Evolutionary conservation across 805 yeast species (phyloP).

Genomic region (Candida taoyuanica): DNA sequence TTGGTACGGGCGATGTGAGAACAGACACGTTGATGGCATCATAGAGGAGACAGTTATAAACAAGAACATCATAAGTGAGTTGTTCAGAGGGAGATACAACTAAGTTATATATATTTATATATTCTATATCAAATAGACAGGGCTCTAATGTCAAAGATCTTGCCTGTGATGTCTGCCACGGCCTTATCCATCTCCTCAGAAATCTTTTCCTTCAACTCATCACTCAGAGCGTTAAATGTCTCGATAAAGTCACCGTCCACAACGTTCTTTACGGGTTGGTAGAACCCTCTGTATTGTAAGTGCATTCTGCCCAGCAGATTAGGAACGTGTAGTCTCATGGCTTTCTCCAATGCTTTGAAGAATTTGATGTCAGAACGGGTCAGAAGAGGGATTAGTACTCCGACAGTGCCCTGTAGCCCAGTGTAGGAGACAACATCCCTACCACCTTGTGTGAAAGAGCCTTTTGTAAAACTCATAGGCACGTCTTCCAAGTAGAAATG

Average conservation of each 20-base stretch:
- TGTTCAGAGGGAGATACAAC: slow-evolving; percentile 45
- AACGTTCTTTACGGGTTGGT: slow-evolving; percentile 70
- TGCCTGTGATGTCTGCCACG: slow-evolving; percentile 45
- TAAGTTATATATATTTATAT: neutral
- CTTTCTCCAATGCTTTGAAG: slow-evolving; percentile 49
- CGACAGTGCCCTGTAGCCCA: slow-evolving; percentile 81
- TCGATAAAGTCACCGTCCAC: slow-evolving; percentile 90
- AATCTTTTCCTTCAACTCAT: slow-evolving; percentile 19
- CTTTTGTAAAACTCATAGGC: slow-evolving; percentile 54
- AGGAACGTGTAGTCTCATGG: slow-evolving; percentile 30
- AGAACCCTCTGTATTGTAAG: slow-evolving; percentile 66
- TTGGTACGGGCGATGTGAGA: slow-evolving; percentile 78
- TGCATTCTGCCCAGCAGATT: slow-evolving; percentile 58
- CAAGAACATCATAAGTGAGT: slow-evolving; percentile 47
- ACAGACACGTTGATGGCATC: slow-evolving; percentile 62
- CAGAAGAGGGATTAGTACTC: slow-evolving; percentile 63
- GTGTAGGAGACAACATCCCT: slow-evolving; percentile 61
- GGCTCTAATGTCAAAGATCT: slow-evolving; percentile 48
- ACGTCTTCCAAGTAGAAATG: slow-evolving; percentile 71
- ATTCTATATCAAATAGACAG: slow-evolving; percentile 15
- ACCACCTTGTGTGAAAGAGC: slow-evolving; percentile 56
- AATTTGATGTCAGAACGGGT: slow-evolving; percentile 58
- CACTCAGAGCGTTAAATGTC: slow-evolving; percentile 23
- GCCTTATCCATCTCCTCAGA: slow-evolving; percentile 38
- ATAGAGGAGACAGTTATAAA: slow-evolving; percentile 48